Evolutionary conservation across 306 rosid species (phyloP), one percentile per base, ranked within the genome.

Genomic region (Inga oerstediana): DNA sequence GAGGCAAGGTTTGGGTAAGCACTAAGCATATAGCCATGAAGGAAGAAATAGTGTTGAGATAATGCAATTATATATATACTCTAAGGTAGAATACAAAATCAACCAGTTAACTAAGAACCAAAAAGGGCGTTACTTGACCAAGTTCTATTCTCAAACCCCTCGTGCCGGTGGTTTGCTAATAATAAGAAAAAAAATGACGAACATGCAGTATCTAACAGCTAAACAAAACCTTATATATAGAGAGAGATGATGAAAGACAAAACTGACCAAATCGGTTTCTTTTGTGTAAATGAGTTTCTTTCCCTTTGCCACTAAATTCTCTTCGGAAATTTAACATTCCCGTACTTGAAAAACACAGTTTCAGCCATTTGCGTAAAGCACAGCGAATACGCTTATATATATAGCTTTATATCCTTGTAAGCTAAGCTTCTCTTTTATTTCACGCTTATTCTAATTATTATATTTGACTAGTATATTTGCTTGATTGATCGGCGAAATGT

Each of bases 341-440:
- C 4, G 48, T 3, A 51, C 72, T 64, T 77, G 58, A 10, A 44
- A 27, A 59, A 54, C 59, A 72, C 39, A 68, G 56, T 22, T 77
- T 78, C 27, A 20, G 16, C 39, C 61, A 44, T 71, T 10, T 56
- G 11, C 61, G 44, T 41, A 43, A 75, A 32, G 80, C 59, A 16
- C 73, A 72, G 70, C 59, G 70, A 83, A 80, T 77, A 74, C 30
- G 80, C 70, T 73, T 10, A n/a, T 27, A 61, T 48, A 67, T 32
- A 64, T 71, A 19, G 66, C 19, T 34, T 16, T 34, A 59, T 43
- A 10, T 62, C 68, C 77, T 37, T 52, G 12, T 76, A 49, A 1
- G 43, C 43, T 6, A 39, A 20, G 62, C 62, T 72, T 80, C 48
- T 56, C 58, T 77, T 34, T 52, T 32, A 37, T 80, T 74, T 56